phyloP scores from a whole-genome alignment of 2,329 filamentous ascomycete genomes.

The Neocatenulostroma microsporum region DNA sequence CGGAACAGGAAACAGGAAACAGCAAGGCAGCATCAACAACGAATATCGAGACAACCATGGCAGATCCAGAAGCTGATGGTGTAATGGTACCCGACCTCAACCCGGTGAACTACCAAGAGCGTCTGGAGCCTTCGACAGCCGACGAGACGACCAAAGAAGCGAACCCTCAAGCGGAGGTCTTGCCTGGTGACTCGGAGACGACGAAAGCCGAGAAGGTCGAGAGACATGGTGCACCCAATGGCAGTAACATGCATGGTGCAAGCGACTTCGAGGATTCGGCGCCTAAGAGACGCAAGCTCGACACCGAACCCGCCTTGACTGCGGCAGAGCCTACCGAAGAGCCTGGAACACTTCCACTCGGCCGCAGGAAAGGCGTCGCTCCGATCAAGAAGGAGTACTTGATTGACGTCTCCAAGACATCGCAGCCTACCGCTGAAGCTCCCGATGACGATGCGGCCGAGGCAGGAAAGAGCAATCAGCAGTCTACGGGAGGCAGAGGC shows the following conservation, averaged over 20 bases:
- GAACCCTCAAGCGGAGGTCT: conserved; percentile 29
- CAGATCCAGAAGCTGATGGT: not conserved
- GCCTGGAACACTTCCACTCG: too few relatives aligned
- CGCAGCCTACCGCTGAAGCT: conserved; percentile 2
- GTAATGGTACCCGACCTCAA: not conserved
- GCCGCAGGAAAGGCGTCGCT: conserved; percentile 50
- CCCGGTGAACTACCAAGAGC: conserved; percentile 5
- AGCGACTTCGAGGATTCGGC: conserved; percentile 29
- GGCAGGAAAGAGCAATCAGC: conserved; percentile 35
- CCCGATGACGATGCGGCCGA: conserved; percentile 39
- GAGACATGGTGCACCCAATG: conserved; percentile 21
- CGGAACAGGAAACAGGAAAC: too few relatives aligned
- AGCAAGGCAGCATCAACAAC: too few relatives aligned
- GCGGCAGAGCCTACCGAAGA: conserved; percentile 22
- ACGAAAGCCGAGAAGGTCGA: conserved; percentile 36
- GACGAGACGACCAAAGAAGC: conserved; percentile 14
- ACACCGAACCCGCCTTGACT: conserved; percentile 16
- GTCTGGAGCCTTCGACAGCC: conserved; percentile 4
- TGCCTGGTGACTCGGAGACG: conserved; percentile 30
- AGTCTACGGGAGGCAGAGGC: conserved; percentile 23
- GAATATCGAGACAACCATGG: too few relatives aligned
- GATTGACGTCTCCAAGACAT: conserved; percentile 17
- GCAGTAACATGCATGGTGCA: conserved; percentile 7
- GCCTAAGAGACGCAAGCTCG: conserved; percentile 33
- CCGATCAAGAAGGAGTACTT: conserved; percentile 66